phyloP scores from a whole-genome alignment of 345 rosid species.

The Microthlaspi erraticum region DNA sequence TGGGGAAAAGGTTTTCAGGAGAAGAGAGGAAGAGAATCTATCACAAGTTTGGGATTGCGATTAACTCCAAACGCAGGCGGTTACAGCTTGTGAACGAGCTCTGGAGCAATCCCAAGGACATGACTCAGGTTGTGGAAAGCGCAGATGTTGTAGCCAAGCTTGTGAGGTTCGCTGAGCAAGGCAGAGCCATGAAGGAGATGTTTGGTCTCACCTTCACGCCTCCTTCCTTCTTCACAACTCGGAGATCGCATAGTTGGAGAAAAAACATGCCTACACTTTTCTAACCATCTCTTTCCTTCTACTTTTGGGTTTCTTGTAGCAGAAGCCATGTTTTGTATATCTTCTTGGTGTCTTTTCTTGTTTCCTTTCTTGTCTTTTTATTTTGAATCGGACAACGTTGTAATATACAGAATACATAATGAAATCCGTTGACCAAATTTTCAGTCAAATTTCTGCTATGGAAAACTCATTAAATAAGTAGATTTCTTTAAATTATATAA shows the following conservation, averaged over 20 bases:
- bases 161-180: constrained; percentile 79
- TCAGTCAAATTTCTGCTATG: background rate
- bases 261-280: constrained; percentile 50
- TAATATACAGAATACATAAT: no score
- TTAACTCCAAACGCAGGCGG: constrained; percentile 79
- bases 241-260: constrained; percentile 71
- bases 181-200: constrained; percentile 83
- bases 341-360: background rate
- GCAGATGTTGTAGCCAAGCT: constrained; percentile 86
- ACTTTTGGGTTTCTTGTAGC: constrained; percentile 26
- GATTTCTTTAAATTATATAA: background rate
- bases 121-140: constrained; percentile 64
- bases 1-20: constrained; percentile 70
- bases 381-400: constrained; percentile 17
- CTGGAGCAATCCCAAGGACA: constrained; percentile 74
- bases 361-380: constrained; percentile 6
- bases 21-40: constrained; percentile 71
- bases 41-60: constrained; percentile 73
- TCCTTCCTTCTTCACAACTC: constrained; percentile 48
- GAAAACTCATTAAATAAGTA: background rate
- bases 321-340: constrained; percentile 18
- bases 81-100: constrained; percentile 70
- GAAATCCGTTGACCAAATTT: no score
- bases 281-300: constrained; percentile 31
- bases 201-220: constrained; percentile 86